phyloP scores from a whole-genome alignment of 768 basidiomycete species.

The Hygrocybe coccinea region DNA sequence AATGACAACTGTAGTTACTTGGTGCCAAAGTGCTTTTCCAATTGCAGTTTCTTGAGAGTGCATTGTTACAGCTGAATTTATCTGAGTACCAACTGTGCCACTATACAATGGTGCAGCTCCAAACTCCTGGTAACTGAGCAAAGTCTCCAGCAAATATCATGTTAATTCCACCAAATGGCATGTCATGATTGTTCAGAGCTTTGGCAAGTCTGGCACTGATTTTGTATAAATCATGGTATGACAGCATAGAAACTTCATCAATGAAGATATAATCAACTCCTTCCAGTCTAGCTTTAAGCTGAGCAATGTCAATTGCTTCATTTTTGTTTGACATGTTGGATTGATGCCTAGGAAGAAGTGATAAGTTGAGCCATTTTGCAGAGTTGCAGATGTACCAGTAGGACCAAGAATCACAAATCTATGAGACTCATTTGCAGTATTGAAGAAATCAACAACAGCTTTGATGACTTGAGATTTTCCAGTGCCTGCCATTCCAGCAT shows the following conservation, averaged over 20 bases:
- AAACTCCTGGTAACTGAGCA: conserved; percentile 37
- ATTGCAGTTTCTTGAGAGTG: conserved; percentile 13
- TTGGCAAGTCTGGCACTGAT: conserved; percentile 25
- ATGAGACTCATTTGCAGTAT: conserved; percentile 18
- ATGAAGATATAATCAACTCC: conserved; percentile 11
- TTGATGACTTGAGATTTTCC: conserved; percentile 32
- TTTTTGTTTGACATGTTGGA: not conserved
- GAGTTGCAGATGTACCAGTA: conserved; percentile 24
- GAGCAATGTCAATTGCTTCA: not conserved
- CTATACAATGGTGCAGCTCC: conserved; percentile 11
- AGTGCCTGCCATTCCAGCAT: conserved; percentile 33
- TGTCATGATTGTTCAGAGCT: conserved; percentile 14
- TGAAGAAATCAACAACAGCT: conserved; percentile 22
- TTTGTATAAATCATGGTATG: conserved; percentile 27
- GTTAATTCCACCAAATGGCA: conserved; percentile 29
- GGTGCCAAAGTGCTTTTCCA: conserved; percentile 1
- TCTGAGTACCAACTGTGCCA: not conserved
- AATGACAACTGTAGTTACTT: no score
- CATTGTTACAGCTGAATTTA: not conserved
- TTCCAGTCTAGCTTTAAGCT: conserved; percentile 7
- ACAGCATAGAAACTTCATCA: conserved; percentile 41
- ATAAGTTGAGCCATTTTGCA: conserved; percentile 33
- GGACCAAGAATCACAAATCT: conserved; percentile 22
- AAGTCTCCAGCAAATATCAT: conserved; percentile 45
- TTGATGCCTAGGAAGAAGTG: conserved; percentile 30